phyloP scores from a whole-genome alignment of 768 basidiomycete species.

The Suillus decipiens region DNA sequence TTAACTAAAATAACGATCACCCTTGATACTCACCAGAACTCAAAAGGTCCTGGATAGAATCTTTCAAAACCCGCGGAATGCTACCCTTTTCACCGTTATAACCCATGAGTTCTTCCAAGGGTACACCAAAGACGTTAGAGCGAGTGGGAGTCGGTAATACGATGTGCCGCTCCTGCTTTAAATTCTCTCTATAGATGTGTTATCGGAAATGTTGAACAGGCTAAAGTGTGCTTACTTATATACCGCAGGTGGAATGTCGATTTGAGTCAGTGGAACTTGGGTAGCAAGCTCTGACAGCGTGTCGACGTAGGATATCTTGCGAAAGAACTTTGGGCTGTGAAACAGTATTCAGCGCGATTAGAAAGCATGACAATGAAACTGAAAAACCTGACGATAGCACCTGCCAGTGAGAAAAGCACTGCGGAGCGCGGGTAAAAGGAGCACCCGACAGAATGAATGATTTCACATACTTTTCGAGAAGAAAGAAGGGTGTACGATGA shows the following conservation, averaged over 20 bases:
- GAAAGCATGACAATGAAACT: neutral
- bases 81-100: conserved; percentile 80
- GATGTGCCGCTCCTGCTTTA: conserved; percentile 72
- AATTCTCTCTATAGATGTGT: conserved; percentile 61
- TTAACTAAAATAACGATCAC: neutral
- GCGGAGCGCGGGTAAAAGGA: conserved; percentile 16
- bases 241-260: conserved; percentile 80
- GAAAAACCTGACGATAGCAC: conserved; percentile 80
- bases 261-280: conserved; percentile 82
- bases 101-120: conserved; percentile 83
- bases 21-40: conserved; percentile 43
- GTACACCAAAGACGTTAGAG: conserved; percentile 76
- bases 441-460: neutral
- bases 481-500: conserved; percentile 85
- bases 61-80: conserved; percentile 78
- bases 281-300: conserved; percentile 79
- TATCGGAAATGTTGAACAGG: conserved; percentile 6
- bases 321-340: conserved; percentile 83
- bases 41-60: conserved; percentile 71
- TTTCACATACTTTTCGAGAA: conserved; percentile 76
- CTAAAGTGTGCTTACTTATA: conserved; percentile 61
- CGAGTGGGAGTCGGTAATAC: conserved; percentile 60
- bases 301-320: conserved; percentile 74
- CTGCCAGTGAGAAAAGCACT: conserved; percentile 91
- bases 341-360: conserved; percentile 3